phyloP scores from a whole-genome alignment of 1,139 yeast genomes.

The Sugiyamaella castrensis region DNA sequence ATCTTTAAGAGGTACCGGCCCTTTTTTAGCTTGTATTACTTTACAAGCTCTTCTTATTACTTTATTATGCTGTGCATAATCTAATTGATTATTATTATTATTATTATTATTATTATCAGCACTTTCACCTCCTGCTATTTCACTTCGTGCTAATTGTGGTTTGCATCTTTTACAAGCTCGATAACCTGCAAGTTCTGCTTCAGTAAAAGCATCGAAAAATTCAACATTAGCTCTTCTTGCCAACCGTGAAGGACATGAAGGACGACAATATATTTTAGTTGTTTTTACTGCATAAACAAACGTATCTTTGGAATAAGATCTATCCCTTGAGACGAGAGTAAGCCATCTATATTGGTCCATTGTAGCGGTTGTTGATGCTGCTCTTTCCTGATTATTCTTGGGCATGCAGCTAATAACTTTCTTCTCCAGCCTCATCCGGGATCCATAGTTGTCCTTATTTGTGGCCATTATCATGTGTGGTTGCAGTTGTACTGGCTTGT shows the following conservation, averaged over 20 bases:
- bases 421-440: too few relatives aligned
- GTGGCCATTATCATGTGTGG: too few relatives aligned
- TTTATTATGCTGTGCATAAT: conserved; percentile 10
- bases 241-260: conserved; percentile 14
- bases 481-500: too few relatives aligned
- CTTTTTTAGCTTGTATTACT: conserved; percentile 5
- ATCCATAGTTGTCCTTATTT: too few relatives aligned
- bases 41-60: conserved; percentile 10
- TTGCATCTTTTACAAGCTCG: conserved; percentile 16
- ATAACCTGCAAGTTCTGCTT: conserved; percentile 11
- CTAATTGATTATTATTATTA: not conserved
- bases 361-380: too few relatives aligned
- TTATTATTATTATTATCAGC: not conserved
- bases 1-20: conserved; percentile 9
- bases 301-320: conserved; percentile 6
- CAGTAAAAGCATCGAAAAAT: conserved; percentile 5
- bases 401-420: too few relatives aligned
- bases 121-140: not conserved
- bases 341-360: conserved; percentile 1
- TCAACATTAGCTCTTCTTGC: conserved; percentile 12
- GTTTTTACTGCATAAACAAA: conserved; percentile 12
- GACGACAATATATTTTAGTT: conserved; percentile 13
- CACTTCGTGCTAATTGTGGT: conserved; percentile 7
- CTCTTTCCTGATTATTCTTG: too few relatives aligned
- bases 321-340: conserved; percentile 8